A percentile compares a stretch with the other conserved stretches of the same genome.
phyloP scores from a whole-genome alignment of 2,329 filamentous ascomycete species.

The Colletotrichum tofieldiae region DNA sequence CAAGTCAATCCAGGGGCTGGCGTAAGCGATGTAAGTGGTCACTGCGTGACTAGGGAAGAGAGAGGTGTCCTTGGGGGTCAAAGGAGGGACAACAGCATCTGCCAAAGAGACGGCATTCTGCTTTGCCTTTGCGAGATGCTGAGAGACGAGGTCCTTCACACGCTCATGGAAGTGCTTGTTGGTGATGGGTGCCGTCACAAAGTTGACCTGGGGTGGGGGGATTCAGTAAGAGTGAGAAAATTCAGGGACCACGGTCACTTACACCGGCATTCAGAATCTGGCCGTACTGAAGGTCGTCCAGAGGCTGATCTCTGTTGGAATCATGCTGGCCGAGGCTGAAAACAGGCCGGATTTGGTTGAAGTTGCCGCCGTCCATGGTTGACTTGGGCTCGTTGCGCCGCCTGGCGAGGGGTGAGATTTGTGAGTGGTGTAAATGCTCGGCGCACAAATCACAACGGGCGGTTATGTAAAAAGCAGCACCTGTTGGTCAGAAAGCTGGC shows the following conservation, averaged over 20 bases:
- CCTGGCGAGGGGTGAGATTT: conserved; percentile 17
- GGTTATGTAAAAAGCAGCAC: conserved; percentile 23
- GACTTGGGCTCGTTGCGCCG: conserved; percentile 8
- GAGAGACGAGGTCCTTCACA: conserved; percentile 74
- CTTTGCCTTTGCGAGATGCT: conserved; percentile 66
- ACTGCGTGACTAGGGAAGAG: conserved; percentile 79
- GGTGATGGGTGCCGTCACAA: conserved; percentile 84
- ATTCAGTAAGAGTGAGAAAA: conserved; percentile 40
- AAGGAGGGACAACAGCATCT: conserved; percentile 74
- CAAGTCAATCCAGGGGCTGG: conserved; percentile 95
- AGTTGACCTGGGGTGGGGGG: conserved; percentile 74
- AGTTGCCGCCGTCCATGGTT: conserved; percentile 36
- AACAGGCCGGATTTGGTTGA: conserved; percentile 51
- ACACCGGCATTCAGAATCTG: conserved; percentile 80
- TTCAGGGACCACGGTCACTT: conserved; percentile 55
- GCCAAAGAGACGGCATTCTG: conserved; percentile 59
- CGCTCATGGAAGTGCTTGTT: conserved; percentile 80
- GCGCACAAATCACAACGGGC: conserved; percentile 35
- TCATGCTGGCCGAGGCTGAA: conserved; percentile 86
- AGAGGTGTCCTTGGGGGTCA: conserved; percentile 85
- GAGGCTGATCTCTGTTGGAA: conserved; percentile 71
- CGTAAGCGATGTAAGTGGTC: conserved; percentile 82
- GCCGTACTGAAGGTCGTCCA: conserved; percentile 76
- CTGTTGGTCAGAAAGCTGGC: conserved; percentile 8
- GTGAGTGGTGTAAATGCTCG: conserved; percentile 34